These are phyloP conservation scores for Zygoascus sp. DNA, from an alignment of 1,139 yeast species.

Conservation along the genomic window DNA sequence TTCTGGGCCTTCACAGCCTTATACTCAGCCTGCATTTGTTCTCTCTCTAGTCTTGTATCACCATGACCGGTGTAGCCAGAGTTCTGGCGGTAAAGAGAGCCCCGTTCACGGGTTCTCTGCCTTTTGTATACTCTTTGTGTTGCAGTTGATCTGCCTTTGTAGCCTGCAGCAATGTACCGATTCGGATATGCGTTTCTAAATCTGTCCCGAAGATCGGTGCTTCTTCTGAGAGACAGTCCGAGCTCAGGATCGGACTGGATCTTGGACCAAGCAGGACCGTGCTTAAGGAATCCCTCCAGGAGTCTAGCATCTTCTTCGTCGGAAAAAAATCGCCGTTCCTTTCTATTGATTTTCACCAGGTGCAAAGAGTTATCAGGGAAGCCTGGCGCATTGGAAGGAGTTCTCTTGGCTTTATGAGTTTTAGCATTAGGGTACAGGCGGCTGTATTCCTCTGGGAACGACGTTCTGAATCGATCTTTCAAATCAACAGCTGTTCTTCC, in stretches of 20 bases:
- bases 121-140: slow-evolving; percentile 4
- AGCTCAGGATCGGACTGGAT: slow-evolving; percentile 47
- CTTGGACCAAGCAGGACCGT: slow-evolving; percentile 88
- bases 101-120: slow-evolving; percentile 1
- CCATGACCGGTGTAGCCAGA: slow-evolving; percentile 1
- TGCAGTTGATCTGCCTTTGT: slow-evolving; percentile 35
- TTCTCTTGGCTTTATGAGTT: slow-evolving; percentile 30
- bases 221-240: slow-evolving; percentile 37
- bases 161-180: slow-evolving; percentile 42
- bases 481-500: slow-evolving; percentile 43
- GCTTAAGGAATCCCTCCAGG: slow-evolving; percentile 59
- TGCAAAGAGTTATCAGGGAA: slow-evolving; percentile 2
- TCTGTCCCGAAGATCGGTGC: slow-evolving; percentile 43
- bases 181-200: slow-evolving; percentile 45
- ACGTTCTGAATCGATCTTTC: slow-evolving; percentile 41
- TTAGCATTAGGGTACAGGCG: slow-evolving; percentile 43
- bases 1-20: slow-evolving; percentile 9
- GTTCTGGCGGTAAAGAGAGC: slow-evolving; percentile 1
- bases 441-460: slow-evolving; percentile 43
- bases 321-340: slow-evolving; percentile 47
- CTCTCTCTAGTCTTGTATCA: slow-evolving; percentile 7
- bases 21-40: slow-evolving; percentile 11
- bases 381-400: neutral
- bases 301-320: slow-evolving; percentile 71
- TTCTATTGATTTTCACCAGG: slow-evolving; percentile 40